phyloP scores from a whole-genome alignment of 2,329 filamentous ascomycete genomes.

The Ilyonectria destructans region DNA sequence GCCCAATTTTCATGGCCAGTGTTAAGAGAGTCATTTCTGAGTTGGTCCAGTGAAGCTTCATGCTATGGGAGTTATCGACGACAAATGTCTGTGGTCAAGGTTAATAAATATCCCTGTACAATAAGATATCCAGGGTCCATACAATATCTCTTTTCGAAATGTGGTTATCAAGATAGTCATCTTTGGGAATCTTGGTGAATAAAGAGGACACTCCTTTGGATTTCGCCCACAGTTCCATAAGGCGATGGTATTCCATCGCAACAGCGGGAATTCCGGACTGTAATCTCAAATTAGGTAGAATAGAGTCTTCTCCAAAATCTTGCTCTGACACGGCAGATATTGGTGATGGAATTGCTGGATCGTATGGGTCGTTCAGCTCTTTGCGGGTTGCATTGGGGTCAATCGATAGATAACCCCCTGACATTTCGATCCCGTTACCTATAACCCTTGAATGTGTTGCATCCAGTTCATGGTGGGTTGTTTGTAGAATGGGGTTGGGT shows the following conservation, averaged over 20 bases:
- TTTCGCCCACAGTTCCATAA: neutral
- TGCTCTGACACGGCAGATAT: neutral
- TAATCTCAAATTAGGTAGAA: neutral
- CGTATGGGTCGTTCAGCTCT: neutral
- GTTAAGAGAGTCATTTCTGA: constrained; percentile 8
- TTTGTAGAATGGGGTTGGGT: neutral
- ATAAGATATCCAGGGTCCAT: neutral
- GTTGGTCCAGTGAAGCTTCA: constrained; percentile 17
- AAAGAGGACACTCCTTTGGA: neutral
- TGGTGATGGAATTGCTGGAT: neutral
- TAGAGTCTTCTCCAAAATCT: neutral
- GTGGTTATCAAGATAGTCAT: neutral
- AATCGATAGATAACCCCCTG: neutral
- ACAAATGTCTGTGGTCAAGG: constrained; percentile 7
- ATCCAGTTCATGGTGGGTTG: neutral
- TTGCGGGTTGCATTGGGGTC: neutral
- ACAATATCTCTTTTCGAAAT: constrained; percentile 19
- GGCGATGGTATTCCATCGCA: neutral
- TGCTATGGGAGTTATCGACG: constrained; percentile 10
- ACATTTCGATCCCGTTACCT: neutral
- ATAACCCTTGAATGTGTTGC: neutral
- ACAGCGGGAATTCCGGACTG: neutral
- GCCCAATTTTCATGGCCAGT: constrained; percentile 14
- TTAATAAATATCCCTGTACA: neutral
- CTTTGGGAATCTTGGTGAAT: neutral